Base-by-base conservation (phyloP, 768 basidiomycete genomes). In the Ramaria sp. region DNA sequence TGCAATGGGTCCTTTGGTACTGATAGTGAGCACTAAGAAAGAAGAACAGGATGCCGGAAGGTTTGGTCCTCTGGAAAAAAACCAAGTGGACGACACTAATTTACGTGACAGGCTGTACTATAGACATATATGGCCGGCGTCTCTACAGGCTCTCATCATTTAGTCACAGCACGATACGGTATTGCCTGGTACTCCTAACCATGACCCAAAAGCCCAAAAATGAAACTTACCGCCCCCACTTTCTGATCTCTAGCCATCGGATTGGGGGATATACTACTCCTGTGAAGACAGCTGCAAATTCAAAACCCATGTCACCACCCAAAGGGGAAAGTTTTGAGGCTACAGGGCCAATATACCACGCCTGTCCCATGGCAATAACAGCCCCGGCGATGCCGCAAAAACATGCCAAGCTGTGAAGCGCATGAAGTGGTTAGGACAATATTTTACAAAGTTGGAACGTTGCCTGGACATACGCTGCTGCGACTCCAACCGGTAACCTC, bases 271-370 rank as follows among this genome's bases (percentile, higher is more conserved):
- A 81, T 4, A 72, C 67, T 10, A 79, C 68, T 4, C 67, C 79
- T 7, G 79, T 65, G 56, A 79, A 78, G 2, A 51, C 68, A 13
- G 75, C 78, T 24, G 74, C 72, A 48, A 78, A 72, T 69, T 80
- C 79, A 56, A 81, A 79, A 31, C 79, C 79, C 30, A 81, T 68
- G 61, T 81, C 79, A 1, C 76, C 78, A 34, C 79, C 78, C 38
- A 64, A 72, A 2, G 65, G 70, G 12, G 77, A 76, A 4, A 77
- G 73, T 43, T 71, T 57, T 48, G 62, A 63, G 2, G 71, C 80
- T 3, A 80, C 62, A 0, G 78, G 79, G 0, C 80, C 80, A 1
- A 72, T 75, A 55, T 78, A 80, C 77, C 78, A 78, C 5, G 67
- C 69, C 58, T 77, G 72, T 10, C 78, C 73, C 79, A 81, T 81